Percentiles rank a stretch among this genome's conserved stretches.
phyloP scores from a whole-genome alignment of 192 early-diverging fungal genomes.

The Funneliformis geosporum region DNA sequence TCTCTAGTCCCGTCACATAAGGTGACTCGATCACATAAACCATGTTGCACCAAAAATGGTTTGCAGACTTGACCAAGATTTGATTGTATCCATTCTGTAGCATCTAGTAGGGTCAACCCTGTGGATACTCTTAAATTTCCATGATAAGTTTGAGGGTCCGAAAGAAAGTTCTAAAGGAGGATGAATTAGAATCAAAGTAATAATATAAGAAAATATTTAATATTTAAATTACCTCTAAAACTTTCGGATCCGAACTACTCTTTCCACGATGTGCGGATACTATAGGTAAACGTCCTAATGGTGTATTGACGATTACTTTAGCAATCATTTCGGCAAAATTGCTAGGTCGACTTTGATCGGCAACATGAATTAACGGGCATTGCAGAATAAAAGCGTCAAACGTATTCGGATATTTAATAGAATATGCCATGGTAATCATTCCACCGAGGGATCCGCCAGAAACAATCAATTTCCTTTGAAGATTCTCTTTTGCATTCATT shows the following conservation, averaged over 20 bases:
- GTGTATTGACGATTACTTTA: slow-evolving; percentile 4
- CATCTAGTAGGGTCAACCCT: background rate
- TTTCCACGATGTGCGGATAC: slow-evolving; percentile 8
- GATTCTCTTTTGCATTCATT: background rate
- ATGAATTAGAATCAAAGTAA: background rate
- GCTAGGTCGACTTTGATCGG: background rate
- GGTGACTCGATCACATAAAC: slow-evolving; percentile 19
- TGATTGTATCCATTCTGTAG: slow-evolving; percentile 4
- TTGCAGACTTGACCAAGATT: slow-evolving; percentile 14
- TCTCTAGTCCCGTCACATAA: background rate
- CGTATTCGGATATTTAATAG: slow-evolving; percentile 19
- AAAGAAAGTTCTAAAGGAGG: background rate
- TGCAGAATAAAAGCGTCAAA: slow-evolving; percentile 14
- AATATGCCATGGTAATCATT: slow-evolving; percentile 13
- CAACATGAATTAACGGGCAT: slow-evolving; percentile 18
- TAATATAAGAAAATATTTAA: background rate
- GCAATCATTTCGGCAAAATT: slow-evolving; percentile 15
- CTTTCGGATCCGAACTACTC: slow-evolving; percentile 8
- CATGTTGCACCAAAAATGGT: slow-evolving; percentile 29
- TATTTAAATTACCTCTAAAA: slow-evolving; percentile 6
- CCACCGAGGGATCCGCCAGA: slow-evolving; percentile 27
- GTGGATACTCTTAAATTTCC: slow-evolving; percentile 24
- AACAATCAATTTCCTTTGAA: slow-evolving; percentile 9
- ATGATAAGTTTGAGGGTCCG: slow-evolving; percentile 26
- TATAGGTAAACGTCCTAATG: slow-evolving; percentile 22